These are phyloP conservation scores for Saccharomyces hybrid DNA, from an alignment of 1,139 yeast genomes.

Conservation along the genomic window DNA sequence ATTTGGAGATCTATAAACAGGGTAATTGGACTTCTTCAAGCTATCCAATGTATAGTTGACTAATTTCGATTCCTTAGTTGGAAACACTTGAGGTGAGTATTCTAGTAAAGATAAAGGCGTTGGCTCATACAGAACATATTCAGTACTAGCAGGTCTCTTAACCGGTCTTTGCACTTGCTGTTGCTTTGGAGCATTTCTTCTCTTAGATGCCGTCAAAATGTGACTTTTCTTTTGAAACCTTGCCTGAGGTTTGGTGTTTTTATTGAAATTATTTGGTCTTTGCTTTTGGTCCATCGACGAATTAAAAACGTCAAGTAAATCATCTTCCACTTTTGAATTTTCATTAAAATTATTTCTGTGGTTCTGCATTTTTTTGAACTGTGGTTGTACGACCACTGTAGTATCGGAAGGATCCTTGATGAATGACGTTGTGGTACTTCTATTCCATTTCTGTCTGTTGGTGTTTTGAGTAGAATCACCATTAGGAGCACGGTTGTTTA, in stretches of 20 bases:
- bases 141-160: slow-evolving; percentile 3
- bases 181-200: not conserved
- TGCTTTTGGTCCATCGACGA: slow-evolving; percentile 3
- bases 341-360: not conserved
- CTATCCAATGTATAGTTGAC: slow-evolving; percentile 15
- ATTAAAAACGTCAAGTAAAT: slow-evolving; percentile 1
- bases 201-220: not conserved
- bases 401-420: not conserved
- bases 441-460: not conserved
- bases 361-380: slow-evolving; percentile 2
- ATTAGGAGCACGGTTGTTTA: not conserved
- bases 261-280: slow-evolving; percentile 4
- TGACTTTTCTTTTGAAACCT: not conserved
- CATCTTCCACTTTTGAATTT: not conserved
- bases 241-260: slow-evolving; percentile 1
- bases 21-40: slow-evolving; percentile 20
- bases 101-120: slow-evolving; percentile 20
- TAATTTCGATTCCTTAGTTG: slow-evolving; percentile 11
- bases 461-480: not conserved
- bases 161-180: not conserved
- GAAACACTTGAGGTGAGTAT: slow-evolving; percentile 5
- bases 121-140: slow-evolving; percentile 20
- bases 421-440: not conserved
- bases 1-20: slow-evolving; percentile 19
- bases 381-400: not conserved